These are phyloP conservation scores for Coemansia reversa DNA, from an alignment of 192 early-diverging fungal genomes.

Conservation along the genomic window DNA sequence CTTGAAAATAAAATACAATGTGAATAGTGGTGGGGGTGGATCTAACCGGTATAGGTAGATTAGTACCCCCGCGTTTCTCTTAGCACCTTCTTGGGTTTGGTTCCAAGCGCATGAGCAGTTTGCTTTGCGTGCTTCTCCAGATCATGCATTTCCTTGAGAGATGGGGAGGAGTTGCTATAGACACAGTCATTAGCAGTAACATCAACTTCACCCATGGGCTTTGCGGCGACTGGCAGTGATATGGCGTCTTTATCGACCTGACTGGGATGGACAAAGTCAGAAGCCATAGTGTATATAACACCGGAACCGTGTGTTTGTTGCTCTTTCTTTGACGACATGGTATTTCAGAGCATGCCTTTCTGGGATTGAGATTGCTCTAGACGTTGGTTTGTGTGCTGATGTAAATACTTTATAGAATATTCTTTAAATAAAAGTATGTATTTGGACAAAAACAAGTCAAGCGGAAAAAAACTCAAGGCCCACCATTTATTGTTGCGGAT, in stretches of 20 bases:
- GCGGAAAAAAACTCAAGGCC: not conserved
- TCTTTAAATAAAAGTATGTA: not conserved
- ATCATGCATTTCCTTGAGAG: slow-evolving; percentile 22
- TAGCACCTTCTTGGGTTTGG: slow-evolving; percentile 17
- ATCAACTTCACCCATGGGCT: slow-evolving; percentile 38
- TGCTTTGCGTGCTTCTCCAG: slow-evolving; percentile 32
- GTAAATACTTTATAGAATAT: not conserved
- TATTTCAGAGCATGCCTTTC: not conserved
- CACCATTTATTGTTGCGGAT: too few relatives aligned
- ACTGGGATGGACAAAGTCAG: slow-evolving; percentile 41
- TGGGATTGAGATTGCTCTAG: not conserved
- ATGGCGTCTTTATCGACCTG: slow-evolving; percentile 30
- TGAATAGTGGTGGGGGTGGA: not conserved
- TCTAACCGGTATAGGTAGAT: not conserved
- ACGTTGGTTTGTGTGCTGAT: not conserved
- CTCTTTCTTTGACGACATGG: not conserved
- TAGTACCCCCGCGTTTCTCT: not conserved
- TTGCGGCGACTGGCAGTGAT: slow-evolving; percentile 23
- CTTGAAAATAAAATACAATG: not conserved
- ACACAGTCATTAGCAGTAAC: slow-evolving; percentile 46
- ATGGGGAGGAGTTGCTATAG: slow-evolving; percentile 24
- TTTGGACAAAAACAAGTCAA: not conserved
- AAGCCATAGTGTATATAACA: slow-evolving; percentile 35
- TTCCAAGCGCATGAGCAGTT: slow-evolving; percentile 34
- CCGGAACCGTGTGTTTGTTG: slow-evolving; percentile 15